Evolutionary conservation across 352 stramenopile species (phyloP), one percentile per base, ranked within the genome.

Genomic region (Globisporangium perplexum): DNA sequence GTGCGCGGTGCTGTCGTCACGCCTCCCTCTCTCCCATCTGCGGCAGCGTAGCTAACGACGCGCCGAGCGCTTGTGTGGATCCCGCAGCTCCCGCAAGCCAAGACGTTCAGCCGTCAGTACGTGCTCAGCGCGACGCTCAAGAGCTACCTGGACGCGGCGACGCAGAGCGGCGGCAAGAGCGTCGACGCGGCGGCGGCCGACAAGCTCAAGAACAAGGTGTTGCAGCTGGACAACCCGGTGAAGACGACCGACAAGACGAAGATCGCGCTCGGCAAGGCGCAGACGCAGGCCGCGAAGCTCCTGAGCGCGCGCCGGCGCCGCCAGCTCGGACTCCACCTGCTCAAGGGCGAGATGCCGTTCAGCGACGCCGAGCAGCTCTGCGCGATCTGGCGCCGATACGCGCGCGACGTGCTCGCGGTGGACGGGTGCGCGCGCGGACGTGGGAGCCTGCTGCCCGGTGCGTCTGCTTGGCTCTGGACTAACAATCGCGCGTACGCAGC

Each of bases 141-240:
- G 53, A 66, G 71, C 20, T 88, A 85, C 59, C 12, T 88, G 15
- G 55, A 46, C 20, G 31, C 28, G 8, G 49, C 68, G 28, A 55
- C 61, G 18, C 31, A 53, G 38, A 22, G 8, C 11, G 31, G 35
- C n/a, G 22, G 28, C 30, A 65, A 14, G 24, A 65, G 53, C 26
- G 46, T 46, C 31, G 33, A 20, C 28, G 35, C 46, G 22, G 50
- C 54, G 5, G 61, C 68, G 39, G 63, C 73, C 18, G 66, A 79
- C 22, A 81, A 79, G 60, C 71, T 91, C 48, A 84, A 85, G 63
- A 88, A 85, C 66, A 91, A 91, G 61, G 73, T 90, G 43, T 52
- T 91, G 55, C 80, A 85, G 45, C 63, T 91, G 50, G 81, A 91
- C 48, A 91, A 91, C 28, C 81, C 81, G 1, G 62, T 88, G 22